phyloP scores from a whole-genome alignment of 1,139 yeast species.

The Suhomyces chickasaworum region DNA sequence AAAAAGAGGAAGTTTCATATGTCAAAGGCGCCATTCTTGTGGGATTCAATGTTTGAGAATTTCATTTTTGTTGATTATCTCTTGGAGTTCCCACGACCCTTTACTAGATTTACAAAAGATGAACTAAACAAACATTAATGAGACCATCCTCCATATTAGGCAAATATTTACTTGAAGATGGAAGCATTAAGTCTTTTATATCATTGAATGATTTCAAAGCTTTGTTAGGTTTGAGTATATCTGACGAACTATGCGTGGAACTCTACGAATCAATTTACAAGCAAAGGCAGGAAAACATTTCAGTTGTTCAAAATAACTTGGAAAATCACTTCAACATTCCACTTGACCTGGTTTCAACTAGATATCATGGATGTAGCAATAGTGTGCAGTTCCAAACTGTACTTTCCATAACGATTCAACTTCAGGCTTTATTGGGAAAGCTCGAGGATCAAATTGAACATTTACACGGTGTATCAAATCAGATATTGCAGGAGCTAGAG shows the following conservation, averaged over 20 bases:
- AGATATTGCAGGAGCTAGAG: not conserved
- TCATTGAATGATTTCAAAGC: not conserved
- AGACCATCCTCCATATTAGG: not conserved
- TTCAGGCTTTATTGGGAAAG: conserved; percentile 17
- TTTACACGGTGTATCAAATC: conserved; percentile 13
- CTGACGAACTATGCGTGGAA: not conserved
- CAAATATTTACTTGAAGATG: not conserved
- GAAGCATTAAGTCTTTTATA: not conserved
- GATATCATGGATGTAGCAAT: not conserved
- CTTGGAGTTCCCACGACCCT: not conserved
- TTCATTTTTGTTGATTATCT: not conserved
- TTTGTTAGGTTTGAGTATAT: not conserved
- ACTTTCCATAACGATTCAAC: conserved; percentile 17
- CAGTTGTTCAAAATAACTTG: not conserved
- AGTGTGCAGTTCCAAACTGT: conserved; percentile 10
- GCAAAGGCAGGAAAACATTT: not conserved
- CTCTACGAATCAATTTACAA: not conserved
- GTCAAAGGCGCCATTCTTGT: conserved; percentile 16
- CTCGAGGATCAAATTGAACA: conserved; percentile 14
- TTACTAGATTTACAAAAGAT: not conserved
- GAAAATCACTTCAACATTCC: not conserved
- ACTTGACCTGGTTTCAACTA: not conserved
- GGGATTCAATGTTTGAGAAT: not conserved
- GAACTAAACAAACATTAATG: not conserved
- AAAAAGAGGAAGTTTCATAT: conserved; percentile 19